These are phyloP conservation scores for Trematosphaeria pertusa DNA, from an alignment of 2,329 filamentous ascomycete genomes.

Conservation along the genomic window DNA sequence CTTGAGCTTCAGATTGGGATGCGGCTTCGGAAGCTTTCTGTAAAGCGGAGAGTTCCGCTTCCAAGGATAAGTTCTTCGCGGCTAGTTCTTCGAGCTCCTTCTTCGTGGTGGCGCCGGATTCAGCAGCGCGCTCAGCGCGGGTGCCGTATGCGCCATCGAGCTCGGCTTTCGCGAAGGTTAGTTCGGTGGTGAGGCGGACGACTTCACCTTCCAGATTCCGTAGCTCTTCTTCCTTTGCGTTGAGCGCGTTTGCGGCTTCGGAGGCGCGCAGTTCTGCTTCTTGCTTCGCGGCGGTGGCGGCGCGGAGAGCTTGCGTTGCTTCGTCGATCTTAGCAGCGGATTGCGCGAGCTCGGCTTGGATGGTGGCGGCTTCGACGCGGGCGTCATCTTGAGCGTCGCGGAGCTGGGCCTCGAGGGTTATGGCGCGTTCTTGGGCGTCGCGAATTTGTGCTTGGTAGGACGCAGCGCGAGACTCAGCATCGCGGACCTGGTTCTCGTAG, in stretches of 20 bases:
- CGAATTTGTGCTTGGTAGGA: slow-evolving; percentile 42
- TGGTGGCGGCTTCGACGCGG: slow-evolving; percentile 41
- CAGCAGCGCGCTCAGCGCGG: slow-evolving; percentile 72
- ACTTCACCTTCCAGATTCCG: slow-evolving; percentile 65
- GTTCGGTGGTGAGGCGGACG: slow-evolving; percentile 73
- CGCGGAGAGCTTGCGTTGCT: slow-evolving; percentile 30
- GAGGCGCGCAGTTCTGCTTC: slow-evolving; percentile 38
- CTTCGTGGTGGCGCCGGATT: slow-evolving; percentile 64
- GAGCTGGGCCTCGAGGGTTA: slow-evolving; percentile 43
- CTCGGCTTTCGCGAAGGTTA: slow-evolving; percentile 90
- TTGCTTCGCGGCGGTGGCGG: slow-evolving; percentile 39
- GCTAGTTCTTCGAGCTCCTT: slow-evolving; percentile 65
- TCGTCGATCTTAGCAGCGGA: slow-evolving; percentile 42
- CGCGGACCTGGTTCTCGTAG: slow-evolving; percentile 28
- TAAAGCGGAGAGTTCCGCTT: slow-evolving; percentile 53
- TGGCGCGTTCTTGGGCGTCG: slow-evolving; percentile 40
- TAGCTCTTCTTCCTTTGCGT: slow-evolving; percentile 45
- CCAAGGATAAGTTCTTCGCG: slow-evolving; percentile 51
- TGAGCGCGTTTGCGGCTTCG: slow-evolving; percentile 36
- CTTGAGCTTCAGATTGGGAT: slow-evolving; percentile 43
- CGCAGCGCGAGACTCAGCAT: slow-evolving; percentile 28
- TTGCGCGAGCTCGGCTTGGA: slow-evolving; percentile 45
- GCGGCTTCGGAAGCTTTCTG: slow-evolving; percentile 47
- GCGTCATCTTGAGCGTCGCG: slow-evolving; percentile 45
- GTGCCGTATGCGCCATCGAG: slow-evolving; percentile 92